phyloP scores from a whole-genome alignment of 371 early-diverging fungal genomes.

The Gilbertella persicaria region DNA sequence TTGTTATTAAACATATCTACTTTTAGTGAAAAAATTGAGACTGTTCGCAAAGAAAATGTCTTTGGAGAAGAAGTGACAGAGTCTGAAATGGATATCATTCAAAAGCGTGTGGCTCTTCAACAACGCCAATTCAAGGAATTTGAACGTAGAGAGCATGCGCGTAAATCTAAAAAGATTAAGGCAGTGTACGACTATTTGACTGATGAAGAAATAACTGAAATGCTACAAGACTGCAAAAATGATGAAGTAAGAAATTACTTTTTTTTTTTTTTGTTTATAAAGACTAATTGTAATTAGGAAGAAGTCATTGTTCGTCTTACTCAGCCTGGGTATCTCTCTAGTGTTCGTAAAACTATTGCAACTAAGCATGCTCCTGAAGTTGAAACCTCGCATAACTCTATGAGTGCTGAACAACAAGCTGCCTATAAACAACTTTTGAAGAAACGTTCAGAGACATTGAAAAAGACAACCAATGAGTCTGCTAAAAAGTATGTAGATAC shows the following conservation, averaged over 20 bases:
- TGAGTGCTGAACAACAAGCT: slow-evolving; percentile 79
- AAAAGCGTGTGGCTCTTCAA: slow-evolving; percentile 84
- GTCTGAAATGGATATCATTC: slow-evolving; percentile 83
- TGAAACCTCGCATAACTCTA: slow-evolving; percentile 31
- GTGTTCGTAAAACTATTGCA: slow-evolving; percentile 74
- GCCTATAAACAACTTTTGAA: slow-evolving; percentile 81
- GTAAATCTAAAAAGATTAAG: slow-evolving; percentile 72
- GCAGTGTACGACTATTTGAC: slow-evolving; percentile 73
- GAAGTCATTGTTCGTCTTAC: slow-evolving; percentile 76
- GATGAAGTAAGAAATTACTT: slow-evolving; percentile 62
- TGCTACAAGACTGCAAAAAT: slow-evolving; percentile 73
- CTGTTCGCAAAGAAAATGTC: slow-evolving; percentile 82
- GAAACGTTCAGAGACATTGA: slow-evolving; percentile 77
- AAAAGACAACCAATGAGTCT: slow-evolving; percentile 76
- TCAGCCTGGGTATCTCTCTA: slow-evolving; percentile 66
- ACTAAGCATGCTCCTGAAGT: slow-evolving; percentile 49
- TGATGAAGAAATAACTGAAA: slow-evolving; percentile 80
- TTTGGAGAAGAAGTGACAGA: slow-evolving; percentile 87
- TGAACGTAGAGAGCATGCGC: slow-evolving; percentile 71
- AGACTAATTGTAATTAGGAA: slow-evolving; percentile 39
- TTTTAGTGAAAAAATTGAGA: slow-evolving; percentile 73
- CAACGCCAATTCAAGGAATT: slow-evolving; percentile 82
- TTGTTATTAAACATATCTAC: background rate
- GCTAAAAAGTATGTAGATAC: slow-evolving; percentile 65
- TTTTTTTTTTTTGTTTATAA: background rate